Conservation (phyloP, 805 yeast species). For the Kodamaea restingae region DNA sequence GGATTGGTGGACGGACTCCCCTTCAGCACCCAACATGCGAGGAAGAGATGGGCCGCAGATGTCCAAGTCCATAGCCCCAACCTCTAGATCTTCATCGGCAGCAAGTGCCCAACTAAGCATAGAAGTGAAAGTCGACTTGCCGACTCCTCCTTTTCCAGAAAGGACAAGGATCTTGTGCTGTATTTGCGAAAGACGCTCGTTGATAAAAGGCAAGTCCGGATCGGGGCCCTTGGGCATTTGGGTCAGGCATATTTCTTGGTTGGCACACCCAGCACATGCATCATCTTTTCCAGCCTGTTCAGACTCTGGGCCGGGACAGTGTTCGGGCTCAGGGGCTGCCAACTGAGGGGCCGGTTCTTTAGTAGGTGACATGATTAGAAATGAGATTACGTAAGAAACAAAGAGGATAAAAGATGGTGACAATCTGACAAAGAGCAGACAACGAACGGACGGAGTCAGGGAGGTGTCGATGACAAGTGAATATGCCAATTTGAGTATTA, state of each 20-base stretch:
- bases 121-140: slow-evolving; percentile 92
- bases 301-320: slow-evolving; percentile 97
- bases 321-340: slow-evolving; percentile 84
- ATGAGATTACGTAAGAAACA: neutral
- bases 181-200: slow-evolving; percentile 56
- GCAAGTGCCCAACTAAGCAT: slow-evolving; percentile 97
- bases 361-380: slow-evolving; percentile 6
- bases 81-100: slow-evolving; percentile 69
- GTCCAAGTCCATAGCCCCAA: slow-evolving; percentile 96
- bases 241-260: slow-evolving; percentile 83
- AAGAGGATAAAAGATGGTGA: neutral
- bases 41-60: slow-evolving; percentile 98
- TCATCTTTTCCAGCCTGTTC: slow-evolving; percentile 91
- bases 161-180: slow-evolving; percentile 77
- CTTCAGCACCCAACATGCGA: slow-evolving; percentile 86
- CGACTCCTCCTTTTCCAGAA: slow-evolving; percentile 94
- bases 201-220: slow-evolving; percentile 80
- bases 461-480: no score
- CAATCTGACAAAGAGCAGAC: no score
- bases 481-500: no score
- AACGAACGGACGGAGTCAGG: no score
- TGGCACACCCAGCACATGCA: slow-evolving; percentile 94
- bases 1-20: slow-evolving; percentile 82
- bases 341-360: slow-evolving; percentile 12
- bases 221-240: slow-evolving; percentile 89